Conservation (phyloP, 2,329 filamentous ascomycete species). For the Parafenestella ontariensis region DNA sequence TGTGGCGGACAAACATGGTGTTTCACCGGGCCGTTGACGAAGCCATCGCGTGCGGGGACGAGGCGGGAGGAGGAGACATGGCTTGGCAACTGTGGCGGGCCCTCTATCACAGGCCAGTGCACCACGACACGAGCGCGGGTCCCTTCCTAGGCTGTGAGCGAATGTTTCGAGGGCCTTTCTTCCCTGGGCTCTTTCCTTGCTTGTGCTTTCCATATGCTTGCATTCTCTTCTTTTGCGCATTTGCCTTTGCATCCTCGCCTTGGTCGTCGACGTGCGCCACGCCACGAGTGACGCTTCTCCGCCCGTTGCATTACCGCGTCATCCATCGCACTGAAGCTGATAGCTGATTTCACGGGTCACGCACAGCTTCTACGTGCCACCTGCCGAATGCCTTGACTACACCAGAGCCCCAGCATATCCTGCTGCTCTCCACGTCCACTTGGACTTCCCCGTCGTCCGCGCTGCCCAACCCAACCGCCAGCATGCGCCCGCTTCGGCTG, state of each 20-base stretch:
- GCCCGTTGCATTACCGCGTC: constrained; percentile 25
- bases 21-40: neutral
- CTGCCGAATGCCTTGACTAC: constrained; percentile 31
- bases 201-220: neutral
- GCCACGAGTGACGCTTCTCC: constrained; percentile 12
- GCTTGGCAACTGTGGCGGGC: neutral
- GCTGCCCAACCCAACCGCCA: constrained; percentile 19
- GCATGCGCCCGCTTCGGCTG: constrained; percentile 46
- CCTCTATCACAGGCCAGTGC: neutral
- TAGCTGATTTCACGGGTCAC: constrained; percentile 3
- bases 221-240: neutral
- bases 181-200: neutral
- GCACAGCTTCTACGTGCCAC: constrained; percentile 8
- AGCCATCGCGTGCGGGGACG: neutral
- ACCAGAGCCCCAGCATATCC: constrained; percentile 28
- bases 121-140: neutral
- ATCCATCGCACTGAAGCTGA: constrained; percentile 10
- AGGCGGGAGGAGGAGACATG: too few relatives aligned
- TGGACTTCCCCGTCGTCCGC: constrained; percentile 1
- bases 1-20: neutral
- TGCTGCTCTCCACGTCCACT: constrained; percentile 25
- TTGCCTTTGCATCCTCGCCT: neutral
- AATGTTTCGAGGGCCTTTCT: neutral
- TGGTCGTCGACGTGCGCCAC: neutral
- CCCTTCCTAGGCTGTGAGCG: neutral